Evolutionary conservation across 2,329 filamentous ascomycete species (phyloP).

Genomic region (Dryadomyces quercivorus): DNA sequence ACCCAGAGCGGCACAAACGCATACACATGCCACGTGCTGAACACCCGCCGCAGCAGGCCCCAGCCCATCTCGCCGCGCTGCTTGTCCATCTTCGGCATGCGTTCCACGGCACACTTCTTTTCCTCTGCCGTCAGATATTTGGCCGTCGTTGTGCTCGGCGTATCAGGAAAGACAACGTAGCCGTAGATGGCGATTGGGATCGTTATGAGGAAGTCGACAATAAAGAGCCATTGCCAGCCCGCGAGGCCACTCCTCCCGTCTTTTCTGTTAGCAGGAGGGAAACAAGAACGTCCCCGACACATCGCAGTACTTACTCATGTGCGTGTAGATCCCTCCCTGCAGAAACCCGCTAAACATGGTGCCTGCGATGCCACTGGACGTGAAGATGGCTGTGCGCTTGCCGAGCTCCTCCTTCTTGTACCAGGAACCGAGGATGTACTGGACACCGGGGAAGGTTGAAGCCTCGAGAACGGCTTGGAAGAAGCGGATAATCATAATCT

Average conservation of each 20-base stretch:
- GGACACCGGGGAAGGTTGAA: conserved; percentile 22
- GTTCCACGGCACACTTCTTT: not conserved
- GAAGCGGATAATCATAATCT: conserved; percentile 22
- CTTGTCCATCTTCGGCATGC: not conserved
- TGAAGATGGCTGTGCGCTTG: conserved; percentile 27
- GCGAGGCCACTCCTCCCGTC: conserved; percentile 19
- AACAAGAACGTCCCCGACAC: not conserved
- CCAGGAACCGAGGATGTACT: conserved; percentile 26
- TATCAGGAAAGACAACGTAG: conserved; percentile 11
- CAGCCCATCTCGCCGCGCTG: not conserved
- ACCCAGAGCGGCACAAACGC: not conserved
- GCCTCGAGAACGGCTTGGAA: conserved; percentile 27
- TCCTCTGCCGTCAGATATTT: conserved; percentile 1
- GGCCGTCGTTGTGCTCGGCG: not conserved
- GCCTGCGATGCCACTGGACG: conserved; percentile 21
- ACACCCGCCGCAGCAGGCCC: not conserved
- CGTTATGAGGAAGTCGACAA: conserved; percentile 22
- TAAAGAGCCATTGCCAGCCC: conserved; percentile 27
- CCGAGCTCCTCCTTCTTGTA: conserved; percentile 29
- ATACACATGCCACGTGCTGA: conserved; percentile 5
- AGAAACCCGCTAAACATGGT: conserved; percentile 20
- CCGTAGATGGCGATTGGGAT: conserved; percentile 12
- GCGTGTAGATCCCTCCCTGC: conserved; percentile 22
- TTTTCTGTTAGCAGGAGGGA: not conserved
- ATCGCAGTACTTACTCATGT: conserved; percentile 10